phyloP scores from a whole-genome alignment of 2,329 filamentous ascomycete species.

The Rhynchosporium secalis region DNA sequence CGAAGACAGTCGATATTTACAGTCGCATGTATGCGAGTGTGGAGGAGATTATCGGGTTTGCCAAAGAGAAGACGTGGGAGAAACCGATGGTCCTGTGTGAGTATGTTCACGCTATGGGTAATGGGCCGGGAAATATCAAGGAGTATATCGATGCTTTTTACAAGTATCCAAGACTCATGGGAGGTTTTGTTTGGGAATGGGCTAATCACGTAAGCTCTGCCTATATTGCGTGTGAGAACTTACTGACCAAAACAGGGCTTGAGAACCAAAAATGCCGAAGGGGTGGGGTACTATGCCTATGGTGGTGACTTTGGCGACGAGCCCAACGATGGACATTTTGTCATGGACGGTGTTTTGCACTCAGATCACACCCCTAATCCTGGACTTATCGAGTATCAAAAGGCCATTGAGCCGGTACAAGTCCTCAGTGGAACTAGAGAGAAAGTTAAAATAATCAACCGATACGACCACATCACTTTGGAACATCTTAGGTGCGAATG shows the following conservation, averaged over 20 bases:
- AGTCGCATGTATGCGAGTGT: conserved; percentile 56
- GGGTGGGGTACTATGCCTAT: conserved; percentile 45
- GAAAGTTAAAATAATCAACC: conserved; percentile 41
- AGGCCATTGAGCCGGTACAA: conserved; percentile 45
- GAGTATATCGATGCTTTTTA: conserved; percentile 58
- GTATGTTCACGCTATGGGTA: conserved; percentile 54
- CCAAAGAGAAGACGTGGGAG: conserved; percentile 27
- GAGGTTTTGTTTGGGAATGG: conserved; percentile 53
- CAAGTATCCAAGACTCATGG: conserved; percentile 52
- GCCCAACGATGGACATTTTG: conserved; percentile 47
- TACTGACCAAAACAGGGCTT: conserved; percentile 37
- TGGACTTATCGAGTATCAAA: conserved; percentile 45
- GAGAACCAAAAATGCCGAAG: conserved; percentile 40
- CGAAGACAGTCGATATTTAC: conserved; percentile 54
- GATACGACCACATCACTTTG: conserved; percentile 55
- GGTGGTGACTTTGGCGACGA: conserved; percentile 48
- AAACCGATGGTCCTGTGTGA: conserved; percentile 44
- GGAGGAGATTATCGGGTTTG: conserved; percentile 32
- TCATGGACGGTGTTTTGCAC: conserved; percentile 46
- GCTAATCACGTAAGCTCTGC: conserved; percentile 42
- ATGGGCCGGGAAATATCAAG: conserved; percentile 56
- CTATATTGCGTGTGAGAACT: background rate
- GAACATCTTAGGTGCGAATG: conserved; percentile 51
- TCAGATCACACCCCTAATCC: conserved; percentile 46
- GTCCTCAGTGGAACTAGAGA: conserved; percentile 29